Base-by-base conservation (phyloP, 371 early-diverging fungal species). In the Nematocida displodere region DNA sequence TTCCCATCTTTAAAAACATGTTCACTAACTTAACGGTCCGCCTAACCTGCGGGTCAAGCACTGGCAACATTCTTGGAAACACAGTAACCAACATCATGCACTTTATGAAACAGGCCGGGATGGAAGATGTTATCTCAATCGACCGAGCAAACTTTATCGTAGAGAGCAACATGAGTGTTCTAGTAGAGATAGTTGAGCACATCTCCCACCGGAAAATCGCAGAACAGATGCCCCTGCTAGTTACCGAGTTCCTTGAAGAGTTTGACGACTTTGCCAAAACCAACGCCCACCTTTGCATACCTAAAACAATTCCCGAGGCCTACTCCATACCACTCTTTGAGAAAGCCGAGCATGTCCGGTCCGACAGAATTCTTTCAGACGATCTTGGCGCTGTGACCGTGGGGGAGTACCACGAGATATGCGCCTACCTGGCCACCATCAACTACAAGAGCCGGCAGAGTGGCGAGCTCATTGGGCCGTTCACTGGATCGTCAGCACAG, bases 51-150 rank as follows among this genome's bases (percentile, higher is more conserved):
- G 56, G 79, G 1, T 79, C 80, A 17, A 49, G 82, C 11, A 77
- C 79, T 20, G 82, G 80, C 29, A 80, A 81, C 2, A 77, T 84
- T 3, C 75, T 76, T 52, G 77, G 79, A 4, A 67, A 80, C 39
- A 79, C 81, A 28, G 71, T 46, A 48, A 78, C 76, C n/a, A 84
- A 84, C 64, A 77, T 84, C 17, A 52, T 76, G 15, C 78, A 83
- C 64, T 84, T 84, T 61, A 56, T 82, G 39, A 81, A 82, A 56
- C 59, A 82, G 22, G 68, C 80, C 24, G 64, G 64, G 11, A 47
- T 79, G 47, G 80, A 81, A 48, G 40, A 49, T 8, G 15, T 52
- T 2, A 3, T 84, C 2, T 29, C 61, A 13, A 47, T 49, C 3
- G 80, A 81, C 8, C 46, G 56, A 39, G 66, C 81, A 37, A 20